phyloP scores from a whole-genome alignment of 257 asterid species.

The Gentiana straminea region DNA sequence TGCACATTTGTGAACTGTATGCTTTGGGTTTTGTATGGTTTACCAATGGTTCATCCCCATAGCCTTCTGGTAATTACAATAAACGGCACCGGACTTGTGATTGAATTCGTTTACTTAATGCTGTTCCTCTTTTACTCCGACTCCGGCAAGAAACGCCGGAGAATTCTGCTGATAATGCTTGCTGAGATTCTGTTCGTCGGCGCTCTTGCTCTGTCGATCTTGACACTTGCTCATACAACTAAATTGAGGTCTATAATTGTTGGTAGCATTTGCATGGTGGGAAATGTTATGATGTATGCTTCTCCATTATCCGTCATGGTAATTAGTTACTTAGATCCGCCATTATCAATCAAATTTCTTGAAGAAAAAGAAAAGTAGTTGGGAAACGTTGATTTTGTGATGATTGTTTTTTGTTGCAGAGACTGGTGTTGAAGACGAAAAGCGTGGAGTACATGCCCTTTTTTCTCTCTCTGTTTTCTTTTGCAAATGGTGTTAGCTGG shows the following conservation, averaged over 20 bases:
- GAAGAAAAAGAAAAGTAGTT: too few species aligned
- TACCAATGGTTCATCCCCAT: constrained; percentile 67
- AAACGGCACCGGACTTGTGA: constrained; percentile 56
- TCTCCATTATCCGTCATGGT: constrained; percentile 81
- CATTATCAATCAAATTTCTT: neutral
- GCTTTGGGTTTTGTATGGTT: constrained; percentile 74
- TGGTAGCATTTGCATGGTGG: constrained; percentile 70
- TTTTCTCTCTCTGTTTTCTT: constrained; percentile 61
- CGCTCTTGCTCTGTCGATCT: constrained; percentile 35
- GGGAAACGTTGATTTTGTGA: neutral
- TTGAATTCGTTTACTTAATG: constrained; percentile 43
- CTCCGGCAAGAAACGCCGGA: constrained; percentile 26
- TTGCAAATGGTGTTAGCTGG: constrained; percentile 78
- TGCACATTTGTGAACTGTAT: constrained; percentile 74
- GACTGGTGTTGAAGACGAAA: constrained; percentile 58
- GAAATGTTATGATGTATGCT: constrained; percentile 74
- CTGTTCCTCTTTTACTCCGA: constrained; percentile 39
- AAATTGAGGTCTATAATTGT: constrained; percentile 51
- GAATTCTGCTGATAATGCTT: constrained; percentile 22
- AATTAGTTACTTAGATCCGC: neutral
- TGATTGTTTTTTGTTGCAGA: constrained; percentile 34
- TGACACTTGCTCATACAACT: constrained; percentile 28
- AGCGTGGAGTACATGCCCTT: constrained; percentile 97
- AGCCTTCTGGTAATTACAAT: constrained; percentile 66
- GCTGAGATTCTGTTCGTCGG: constrained; percentile 41